These are phyloP conservation scores for Thyridium curvatum DNA, from an alignment of 2,329 filamentous ascomycete genomes.

Conservation along the genomic window DNA sequence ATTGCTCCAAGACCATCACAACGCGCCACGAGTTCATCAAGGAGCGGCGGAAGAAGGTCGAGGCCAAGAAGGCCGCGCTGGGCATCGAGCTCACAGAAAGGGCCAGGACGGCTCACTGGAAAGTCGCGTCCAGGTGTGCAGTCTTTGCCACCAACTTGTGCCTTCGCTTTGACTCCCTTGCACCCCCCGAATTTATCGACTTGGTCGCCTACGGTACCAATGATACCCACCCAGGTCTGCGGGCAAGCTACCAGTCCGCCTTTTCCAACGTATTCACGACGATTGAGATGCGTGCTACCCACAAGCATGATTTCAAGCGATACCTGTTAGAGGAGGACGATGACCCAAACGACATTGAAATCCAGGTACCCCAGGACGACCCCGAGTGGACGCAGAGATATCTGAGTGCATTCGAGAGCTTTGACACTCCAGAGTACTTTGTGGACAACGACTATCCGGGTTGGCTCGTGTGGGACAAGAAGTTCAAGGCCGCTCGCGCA, in stretches of 20 bases:
- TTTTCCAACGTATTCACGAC: slow-evolving; percentile 74
- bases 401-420: slow-evolving; percentile 69
- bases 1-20: slow-evolving; percentile 55
- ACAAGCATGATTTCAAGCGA: slow-evolving; percentile 80
- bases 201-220: slow-evolving; percentile 78
- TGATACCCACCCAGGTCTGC: slow-evolving; percentile 81
- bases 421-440: slow-evolving; percentile 72
- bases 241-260: slow-evolving; percentile 74
- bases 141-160: slow-evolving; percentile 88
- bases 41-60: slow-evolving; percentile 69
- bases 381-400: slow-evolving; percentile 73
- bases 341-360: slow-evolving; percentile 68
- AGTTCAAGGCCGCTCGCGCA: slow-evolving; percentile 72
- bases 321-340: slow-evolving; percentile 77
- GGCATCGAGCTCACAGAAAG: slow-evolving; percentile 75
- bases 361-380: slow-evolving; percentile 69
- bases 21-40: slow-evolving; percentile 69
- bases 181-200: slow-evolving; percentile 74
- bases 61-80: slow-evolving; percentile 74
- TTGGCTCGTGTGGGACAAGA: slow-evolving; percentile 93
- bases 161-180: slow-evolving; percentile 84
- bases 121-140: slow-evolving; percentile 83
- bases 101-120: slow-evolving; percentile 85
- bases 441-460: slow-evolving; percentile 89
- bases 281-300: slow-evolving; percentile 79